Percentiles rank a stretch among this genome's conserved stretches.
phyloP scores from a whole-genome alignment of 148 eudicot species.

The Oxyria digyna region DNA sequence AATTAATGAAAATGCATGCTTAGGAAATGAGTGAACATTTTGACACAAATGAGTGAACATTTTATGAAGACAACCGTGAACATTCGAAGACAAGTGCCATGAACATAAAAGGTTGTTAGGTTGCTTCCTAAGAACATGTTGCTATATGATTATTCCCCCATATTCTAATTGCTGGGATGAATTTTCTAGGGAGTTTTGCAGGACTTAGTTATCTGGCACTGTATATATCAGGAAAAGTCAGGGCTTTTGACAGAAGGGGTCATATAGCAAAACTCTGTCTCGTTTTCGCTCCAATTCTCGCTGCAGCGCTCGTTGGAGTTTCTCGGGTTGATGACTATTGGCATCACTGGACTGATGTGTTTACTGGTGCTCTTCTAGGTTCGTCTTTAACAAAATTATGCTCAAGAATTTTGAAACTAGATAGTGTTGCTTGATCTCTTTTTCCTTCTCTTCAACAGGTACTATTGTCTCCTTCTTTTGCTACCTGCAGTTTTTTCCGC shows the following conservation, averaged over 20 bases:
- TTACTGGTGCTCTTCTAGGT: conserved; percentile 83
- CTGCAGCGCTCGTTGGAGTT: conserved; percentile 69
- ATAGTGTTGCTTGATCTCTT: not conserved
- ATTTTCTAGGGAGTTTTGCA: conserved; percentile 72
- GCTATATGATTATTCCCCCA: too few species aligned
- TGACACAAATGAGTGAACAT: too few species aligned
- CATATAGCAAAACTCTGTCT: conserved; percentile 81
- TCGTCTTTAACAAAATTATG: conserved; percentile 8
- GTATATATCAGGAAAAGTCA: conserved; percentile 65
- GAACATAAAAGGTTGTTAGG: too few species aligned
- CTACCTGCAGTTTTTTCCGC: conserved; percentile 95
- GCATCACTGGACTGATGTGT: conserved; percentile 99
- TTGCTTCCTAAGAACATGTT: too few species aligned
- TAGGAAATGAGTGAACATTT: too few species aligned
- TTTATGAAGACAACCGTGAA: too few species aligned
- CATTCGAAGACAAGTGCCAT: too few species aligned
- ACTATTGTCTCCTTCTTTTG: conserved; percentile 62
- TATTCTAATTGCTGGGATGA: too few species aligned
- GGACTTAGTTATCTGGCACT: conserved; percentile 71
- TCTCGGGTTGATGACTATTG: conserved; percentile 95
- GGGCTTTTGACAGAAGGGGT: conserved; percentile 58
- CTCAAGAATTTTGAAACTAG: not conserved
- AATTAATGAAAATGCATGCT: too few species aligned
- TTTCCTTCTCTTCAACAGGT: conserved; percentile 34
- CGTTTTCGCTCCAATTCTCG: conserved; percentile 44